Conservation (phyloP, 129 eudicot genomes). For the Scalesia atractyloides region DNA sequence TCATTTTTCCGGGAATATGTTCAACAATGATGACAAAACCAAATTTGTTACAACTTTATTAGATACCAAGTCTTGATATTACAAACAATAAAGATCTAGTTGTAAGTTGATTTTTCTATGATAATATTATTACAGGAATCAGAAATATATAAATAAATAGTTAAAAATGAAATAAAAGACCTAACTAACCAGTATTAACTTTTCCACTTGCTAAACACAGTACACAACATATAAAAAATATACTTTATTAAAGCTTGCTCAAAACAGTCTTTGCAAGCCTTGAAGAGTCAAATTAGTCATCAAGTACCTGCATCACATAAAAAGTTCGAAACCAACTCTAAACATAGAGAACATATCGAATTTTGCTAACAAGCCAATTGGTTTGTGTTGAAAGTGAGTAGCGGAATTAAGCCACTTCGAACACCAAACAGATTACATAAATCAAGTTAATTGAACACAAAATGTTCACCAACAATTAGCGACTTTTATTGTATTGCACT, state of each 20-base stretch:
- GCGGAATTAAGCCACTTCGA: no score
- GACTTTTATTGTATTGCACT: no score
- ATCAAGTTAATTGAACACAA: no score
- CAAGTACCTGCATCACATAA: conserved; percentile 7
- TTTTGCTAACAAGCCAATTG: neutral
- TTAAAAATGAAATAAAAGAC: neutral
- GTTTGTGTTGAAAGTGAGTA: no score
- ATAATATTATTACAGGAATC: neutral
- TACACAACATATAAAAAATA: neutral
- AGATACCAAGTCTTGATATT: neutral
- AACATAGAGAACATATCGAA: neutral
- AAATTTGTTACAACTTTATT: neutral
- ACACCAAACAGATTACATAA: no score
- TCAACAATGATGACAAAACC: neutral
- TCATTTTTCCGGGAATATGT: no score
- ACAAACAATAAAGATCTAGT: neutral
- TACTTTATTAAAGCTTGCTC: neutral
- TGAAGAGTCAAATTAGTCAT: neutral
- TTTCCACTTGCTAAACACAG: conserved; percentile 1
- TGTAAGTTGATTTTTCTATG: neutral
- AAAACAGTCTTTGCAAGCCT: neutral
- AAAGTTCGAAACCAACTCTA: neutral
- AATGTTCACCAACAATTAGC: no score
- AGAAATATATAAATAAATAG: neutral
- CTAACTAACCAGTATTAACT: neutral